Percentiles rank a stretch among this genome's conserved stretches.
These are phyloP conservation scores for Simplicillium sp. DNA, from an alignment of 2,329 filamentous ascomycete species.

Conservation along the genomic window DNA sequence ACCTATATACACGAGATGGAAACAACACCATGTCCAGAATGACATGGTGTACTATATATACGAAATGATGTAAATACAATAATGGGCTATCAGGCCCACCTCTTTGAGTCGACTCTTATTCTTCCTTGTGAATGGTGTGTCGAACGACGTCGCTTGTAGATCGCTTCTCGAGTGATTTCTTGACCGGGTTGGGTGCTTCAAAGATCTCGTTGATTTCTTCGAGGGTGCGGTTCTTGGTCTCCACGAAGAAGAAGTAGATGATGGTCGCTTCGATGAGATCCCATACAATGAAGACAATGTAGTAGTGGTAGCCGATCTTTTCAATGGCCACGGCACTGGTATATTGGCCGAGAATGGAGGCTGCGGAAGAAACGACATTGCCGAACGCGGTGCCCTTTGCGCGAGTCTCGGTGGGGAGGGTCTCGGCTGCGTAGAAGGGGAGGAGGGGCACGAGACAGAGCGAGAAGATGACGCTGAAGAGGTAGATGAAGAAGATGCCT, in stretches of 20 bases:
- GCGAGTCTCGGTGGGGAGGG: conserved; percentile 9
- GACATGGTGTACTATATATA: background rate
- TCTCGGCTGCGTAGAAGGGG: conserved; percentile 11
- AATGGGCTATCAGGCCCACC: no score
- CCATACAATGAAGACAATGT: conserved; percentile 23
- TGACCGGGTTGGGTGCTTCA: conserved; percentile 26
- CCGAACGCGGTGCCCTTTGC: conserved; percentile 9
- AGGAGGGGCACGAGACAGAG: conserved; percentile 7
- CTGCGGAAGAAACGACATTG: conserved; percentile 1
- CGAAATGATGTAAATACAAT: background rate
- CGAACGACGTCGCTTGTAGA: background rate
- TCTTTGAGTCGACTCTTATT: no score
- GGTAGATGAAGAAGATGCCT: conserved; percentile 47
- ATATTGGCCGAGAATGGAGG: conserved; percentile 6
- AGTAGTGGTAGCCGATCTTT: background rate
- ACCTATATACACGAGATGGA: no score
- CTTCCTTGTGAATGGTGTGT: background rate
- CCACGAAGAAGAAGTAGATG: conserved; percentile 20
- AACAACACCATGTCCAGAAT: background rate
- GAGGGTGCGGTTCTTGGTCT: conserved; percentile 43
- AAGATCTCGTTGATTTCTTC: conserved; percentile 48
- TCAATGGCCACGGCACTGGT: background rate
- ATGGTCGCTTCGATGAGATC: conserved; percentile 17
- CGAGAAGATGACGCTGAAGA: conserved; percentile 36
- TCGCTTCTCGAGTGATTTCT: conserved; percentile 2